Conservation (phyloP, 495 filamentous ascomycete genomes). For the Tuber magnatum region DNA sequence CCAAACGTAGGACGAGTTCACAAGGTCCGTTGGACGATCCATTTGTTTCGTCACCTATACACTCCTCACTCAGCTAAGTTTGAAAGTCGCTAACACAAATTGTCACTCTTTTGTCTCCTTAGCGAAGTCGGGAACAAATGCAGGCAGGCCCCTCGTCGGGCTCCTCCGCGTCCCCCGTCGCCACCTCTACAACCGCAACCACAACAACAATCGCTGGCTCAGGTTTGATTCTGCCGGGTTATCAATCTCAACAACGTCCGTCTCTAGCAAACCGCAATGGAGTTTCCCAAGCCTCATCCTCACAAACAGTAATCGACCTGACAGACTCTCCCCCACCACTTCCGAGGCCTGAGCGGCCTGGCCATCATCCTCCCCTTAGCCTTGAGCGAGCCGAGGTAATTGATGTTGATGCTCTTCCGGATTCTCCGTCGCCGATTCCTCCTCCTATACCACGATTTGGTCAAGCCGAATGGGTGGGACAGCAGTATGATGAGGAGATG, state of each 20-base stretch:
- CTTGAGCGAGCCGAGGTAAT: slow-evolving; percentile 27
- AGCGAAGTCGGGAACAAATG: slow-evolving; percentile 35
- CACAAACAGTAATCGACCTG: slow-evolving; percentile 43
- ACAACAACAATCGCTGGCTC: slow-evolving; percentile 18
- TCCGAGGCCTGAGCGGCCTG: neutral
- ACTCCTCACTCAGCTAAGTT: neutral
- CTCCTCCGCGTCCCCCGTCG: slow-evolving; percentile 31
- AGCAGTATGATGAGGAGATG: slow-evolving; percentile 4
- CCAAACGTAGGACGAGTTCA: slow-evolving; percentile 20
- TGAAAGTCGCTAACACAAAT: slow-evolving; percentile 17
- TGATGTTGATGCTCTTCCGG: slow-evolving; percentile 40
- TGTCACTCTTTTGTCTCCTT: slow-evolving; percentile 9
- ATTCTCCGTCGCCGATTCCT: slow-evolving; percentile 28
- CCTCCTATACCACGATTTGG: neutral
- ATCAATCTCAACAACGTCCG: slow-evolving; percentile 8
- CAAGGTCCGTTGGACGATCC: slow-evolving; percentile 26
- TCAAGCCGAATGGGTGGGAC: neutral
- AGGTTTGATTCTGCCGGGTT: slow-evolving; percentile 34
- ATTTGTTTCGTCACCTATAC: slow-evolving; percentile 12
- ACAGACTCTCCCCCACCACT: slow-evolving; percentile 43
- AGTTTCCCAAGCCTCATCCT: slow-evolving; percentile 12
- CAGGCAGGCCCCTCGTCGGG: slow-evolving; percentile 32
- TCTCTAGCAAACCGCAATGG: slow-evolving; percentile 17
- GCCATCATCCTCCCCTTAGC: slow-evolving; percentile 9
- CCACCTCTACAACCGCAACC: slow-evolving; percentile 25